Evolutionary conservation across 441 rosid species (phyloP), one percentile per base, ranked within the genome.

Genomic region (Mallotus japonicus): DNA sequence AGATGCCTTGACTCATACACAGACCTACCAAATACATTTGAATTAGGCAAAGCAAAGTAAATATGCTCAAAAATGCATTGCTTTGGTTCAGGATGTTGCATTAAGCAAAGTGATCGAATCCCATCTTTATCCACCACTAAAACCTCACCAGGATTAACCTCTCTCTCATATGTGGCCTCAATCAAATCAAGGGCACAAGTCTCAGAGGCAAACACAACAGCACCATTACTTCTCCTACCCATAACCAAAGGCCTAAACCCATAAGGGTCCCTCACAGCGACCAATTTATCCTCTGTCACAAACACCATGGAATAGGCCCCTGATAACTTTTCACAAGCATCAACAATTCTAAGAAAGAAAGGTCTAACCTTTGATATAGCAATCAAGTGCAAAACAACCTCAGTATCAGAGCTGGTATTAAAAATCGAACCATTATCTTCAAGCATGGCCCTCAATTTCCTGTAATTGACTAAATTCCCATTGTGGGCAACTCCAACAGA

Each of bases 291-390:
- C 73, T 89, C 91, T 0, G 93, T 90, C 6, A 80, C 85, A 80
- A 92, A 92, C 75, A 92, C 98, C 98, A 92, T 89, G 0, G 96
- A 92, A 73, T 92, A 92, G 67, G 98, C 98, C 16, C 98, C 96
- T 72, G 81, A 78, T 34, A 92, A 81, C 76, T 88, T 74, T 80
- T 90, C 96, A 57, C 92, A 92, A 12, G 96, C 97, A 67, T 90
- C 96, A 13, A 90, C 85, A 77, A 90, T 87, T 77, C 96, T 86
- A 58, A 80, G 71, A 74, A 90, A 83, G 82, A 90, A 92, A 32
- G 95, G 93, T 65, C 90, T 85, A 54, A 90, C 90, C 77, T 92
- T 90, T 1, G 97, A 92, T 58, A 81, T 87, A 0, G 97, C 97
- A 70, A 92, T 90, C 76, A 92, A 77, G 83, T 92, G 97, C 76